phyloP scores from a whole-genome alignment of 495 filamentous ascomycete species.

The Neurospora intermedia region DNA sequence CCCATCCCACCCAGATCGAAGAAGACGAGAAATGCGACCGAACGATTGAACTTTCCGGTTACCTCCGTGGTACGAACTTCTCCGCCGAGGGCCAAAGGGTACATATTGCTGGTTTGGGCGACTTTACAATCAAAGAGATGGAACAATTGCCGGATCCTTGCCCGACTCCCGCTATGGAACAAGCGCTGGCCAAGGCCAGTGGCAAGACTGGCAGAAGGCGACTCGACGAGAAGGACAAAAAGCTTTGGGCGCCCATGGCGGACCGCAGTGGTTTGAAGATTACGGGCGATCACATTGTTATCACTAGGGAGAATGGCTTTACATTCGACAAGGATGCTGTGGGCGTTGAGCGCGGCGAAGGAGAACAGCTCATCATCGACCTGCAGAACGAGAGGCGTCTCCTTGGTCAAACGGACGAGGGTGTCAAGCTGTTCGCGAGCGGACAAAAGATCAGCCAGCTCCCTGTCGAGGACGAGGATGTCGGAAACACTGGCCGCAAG shows the following conservation, averaged over 20 bases:
- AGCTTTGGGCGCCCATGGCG: slow-evolving; percentile 93
- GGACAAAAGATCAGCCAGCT: slow-evolving; percentile 57
- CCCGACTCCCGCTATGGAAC: slow-evolving; percentile 83
- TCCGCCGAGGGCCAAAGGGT: slow-evolving; percentile 75
- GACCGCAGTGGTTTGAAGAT: slow-evolving; percentile 84
- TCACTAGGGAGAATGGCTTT: slow-evolving; percentile 47
- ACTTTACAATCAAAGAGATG: slow-evolving; percentile 72
- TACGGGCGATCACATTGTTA: slow-evolving; percentile 48
- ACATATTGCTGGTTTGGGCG: slow-evolving; percentile 91
- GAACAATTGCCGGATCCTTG: slow-evolving; percentile 89
- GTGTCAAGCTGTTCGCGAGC: slow-evolving; percentile 71
- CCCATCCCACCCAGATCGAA: slow-evolving; percentile 82
- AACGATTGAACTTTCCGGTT: slow-evolving; percentile 83
- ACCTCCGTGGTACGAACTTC: slow-evolving; percentile 93
- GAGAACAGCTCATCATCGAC: slow-evolving; percentile 85
- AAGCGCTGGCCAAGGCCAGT: slow-evolving; percentile 65
- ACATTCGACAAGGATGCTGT: slow-evolving; percentile 68
- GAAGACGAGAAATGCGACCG: slow-evolving; percentile 80
- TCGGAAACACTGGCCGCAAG: slow-evolving; percentile 51
- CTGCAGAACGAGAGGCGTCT: slow-evolving; percentile 73
- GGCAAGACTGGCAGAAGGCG: slow-evolving; percentile 68
- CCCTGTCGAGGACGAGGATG: slow-evolving; percentile 41
- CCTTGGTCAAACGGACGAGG: slow-evolving; percentile 70
- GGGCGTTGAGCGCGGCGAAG: slow-evolving; percentile 67
- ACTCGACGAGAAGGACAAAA: slow-evolving; percentile 89